Evolutionary conservation across 139 green algal species (phyloP).

Genomic region (Picochlorum sp.): DNA sequence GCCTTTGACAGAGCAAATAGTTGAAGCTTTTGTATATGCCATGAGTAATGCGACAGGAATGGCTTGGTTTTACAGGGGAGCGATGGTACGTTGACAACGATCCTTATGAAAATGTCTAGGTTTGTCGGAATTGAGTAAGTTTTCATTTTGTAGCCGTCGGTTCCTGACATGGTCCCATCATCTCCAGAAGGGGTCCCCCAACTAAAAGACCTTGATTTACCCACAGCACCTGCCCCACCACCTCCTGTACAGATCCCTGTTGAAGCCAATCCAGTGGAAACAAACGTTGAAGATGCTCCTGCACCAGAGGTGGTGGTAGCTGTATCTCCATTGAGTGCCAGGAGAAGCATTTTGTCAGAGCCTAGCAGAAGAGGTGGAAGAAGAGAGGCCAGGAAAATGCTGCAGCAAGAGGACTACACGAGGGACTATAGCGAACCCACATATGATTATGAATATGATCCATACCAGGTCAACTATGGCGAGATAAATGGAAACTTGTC

Average conservation of each 20-base stretch:
- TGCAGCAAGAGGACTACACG: not conserved
- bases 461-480: conserved; percentile 1
- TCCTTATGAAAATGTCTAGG: too few species aligned
- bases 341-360: too few species aligned
- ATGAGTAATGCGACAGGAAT: conserved; percentile 10
- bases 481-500: not conserved
- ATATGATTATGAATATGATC: conserved; percentile 4
- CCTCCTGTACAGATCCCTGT: not conserved
- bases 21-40: conserved; percentile 8
- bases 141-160: not conserved
- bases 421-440: not conserved
- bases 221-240: not conserved
- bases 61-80: conserved; percentile 6
- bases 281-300: not conserved
- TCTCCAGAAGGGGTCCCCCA: not conserved
- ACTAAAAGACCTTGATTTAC: not conserved
- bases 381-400: too few species aligned
- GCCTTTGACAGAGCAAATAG: not conserved
- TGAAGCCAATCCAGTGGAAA: not conserved
- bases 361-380: too few species aligned
- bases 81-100: not conserved
- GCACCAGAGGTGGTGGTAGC: not conserved
- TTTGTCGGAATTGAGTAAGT: not conserved
- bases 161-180: not conserved
- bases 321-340: too few species aligned